These are phyloP conservation scores for Myochromella boudieri DNA, from an alignment of 768 basidiomycete genomes.

Conservation along the genomic window DNA sequence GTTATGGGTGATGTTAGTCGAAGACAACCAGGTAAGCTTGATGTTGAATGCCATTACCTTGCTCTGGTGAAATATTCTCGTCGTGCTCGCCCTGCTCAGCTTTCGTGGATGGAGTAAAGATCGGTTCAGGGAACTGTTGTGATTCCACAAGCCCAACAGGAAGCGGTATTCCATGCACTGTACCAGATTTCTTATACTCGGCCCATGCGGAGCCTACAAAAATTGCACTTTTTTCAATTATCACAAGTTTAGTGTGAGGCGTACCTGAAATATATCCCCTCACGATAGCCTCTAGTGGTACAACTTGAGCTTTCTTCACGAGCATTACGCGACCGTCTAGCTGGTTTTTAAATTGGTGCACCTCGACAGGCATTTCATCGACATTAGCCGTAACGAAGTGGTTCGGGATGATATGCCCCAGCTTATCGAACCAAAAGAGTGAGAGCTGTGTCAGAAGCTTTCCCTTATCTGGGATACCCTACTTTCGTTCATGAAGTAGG, in stretches of 20 bases:
- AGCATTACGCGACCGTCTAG: slow-evolving; percentile 89
- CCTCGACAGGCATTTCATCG: slow-evolving; percentile 79
- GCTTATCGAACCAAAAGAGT: slow-evolving; percentile 91
- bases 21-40: neutral
- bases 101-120: slow-evolving; percentile 97
- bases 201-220: slow-evolving; percentile 96
- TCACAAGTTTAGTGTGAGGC: neutral
- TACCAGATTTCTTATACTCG: slow-evolving; percentile 87
- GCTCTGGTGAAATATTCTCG: slow-evolving; percentile 89
- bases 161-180: slow-evolving; percentile 82
- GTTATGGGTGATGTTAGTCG: neutral
- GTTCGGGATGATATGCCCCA: slow-evolving; percentile 78
- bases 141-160: slow-evolving; percentile 83
- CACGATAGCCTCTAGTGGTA: slow-evolving; percentile 94
- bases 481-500: slow-evolving; percentile 4
- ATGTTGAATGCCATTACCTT: slow-evolving; percentile 45
- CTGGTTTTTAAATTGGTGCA: slow-evolving; percentile 71
- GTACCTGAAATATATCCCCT: slow-evolving; percentile 94
- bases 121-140: slow-evolving; percentile 72
- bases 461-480: slow-evolving; percentile 97
- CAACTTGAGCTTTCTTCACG: slow-evolving; percentile 83
- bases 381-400: slow-evolving; percentile 82
- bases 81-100: slow-evolving; percentile 93
- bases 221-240: neutral
- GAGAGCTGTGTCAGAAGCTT: slow-evolving; percentile 87